These are phyloP conservation scores for Metschnikowia lunata DNA, from an alignment of 805 yeast genomes.

Conservation along the genomic window DNA sequence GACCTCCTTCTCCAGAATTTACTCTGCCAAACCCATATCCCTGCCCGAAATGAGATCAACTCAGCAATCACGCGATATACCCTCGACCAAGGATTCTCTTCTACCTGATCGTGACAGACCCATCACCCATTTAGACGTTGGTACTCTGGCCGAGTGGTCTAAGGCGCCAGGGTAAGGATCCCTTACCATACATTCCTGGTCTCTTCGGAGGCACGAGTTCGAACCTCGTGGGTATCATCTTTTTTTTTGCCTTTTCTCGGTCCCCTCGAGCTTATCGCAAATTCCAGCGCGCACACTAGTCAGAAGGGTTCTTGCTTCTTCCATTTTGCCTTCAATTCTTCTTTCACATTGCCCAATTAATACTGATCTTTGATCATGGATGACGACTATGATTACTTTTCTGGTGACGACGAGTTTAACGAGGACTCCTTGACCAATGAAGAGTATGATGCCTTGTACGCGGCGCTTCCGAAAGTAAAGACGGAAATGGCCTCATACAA, in stretches of 20 bases:
- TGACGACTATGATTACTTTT: constrained; percentile 24
- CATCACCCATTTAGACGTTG: no score
- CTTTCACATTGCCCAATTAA: background rate
- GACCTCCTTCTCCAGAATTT: no score
- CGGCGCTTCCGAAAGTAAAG: constrained; percentile 41
- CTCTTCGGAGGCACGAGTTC: constrained; percentile 25
- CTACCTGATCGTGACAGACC: no score
- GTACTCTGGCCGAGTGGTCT: constrained; percentile 16
- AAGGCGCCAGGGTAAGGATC: constrained; percentile 24
- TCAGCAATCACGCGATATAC: no score
- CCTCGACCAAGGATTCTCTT: no score
- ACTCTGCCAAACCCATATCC: no score
- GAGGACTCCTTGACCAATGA: constrained; percentile 37
- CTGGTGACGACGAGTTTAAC: constrained; percentile 26
- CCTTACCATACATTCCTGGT: constrained; percentile 24
- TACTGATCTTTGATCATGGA: constrained; percentile 9
- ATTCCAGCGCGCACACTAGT: no score
- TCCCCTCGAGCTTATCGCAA: no score
- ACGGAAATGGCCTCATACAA: constrained; percentile 34
- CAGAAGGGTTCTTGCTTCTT: background rate
- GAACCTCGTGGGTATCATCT: constrained; percentile 23
- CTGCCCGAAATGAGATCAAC: no score
- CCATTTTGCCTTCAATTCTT: background rate
- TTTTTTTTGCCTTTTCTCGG: constrained; percentile 3
- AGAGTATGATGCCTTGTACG: constrained; percentile 41